A percentile compares a stretch with the other conserved stretches of the same genome.
Conservation (phyloP, 106 monocot species). For the Dendrobium huoshanense region DNA sequence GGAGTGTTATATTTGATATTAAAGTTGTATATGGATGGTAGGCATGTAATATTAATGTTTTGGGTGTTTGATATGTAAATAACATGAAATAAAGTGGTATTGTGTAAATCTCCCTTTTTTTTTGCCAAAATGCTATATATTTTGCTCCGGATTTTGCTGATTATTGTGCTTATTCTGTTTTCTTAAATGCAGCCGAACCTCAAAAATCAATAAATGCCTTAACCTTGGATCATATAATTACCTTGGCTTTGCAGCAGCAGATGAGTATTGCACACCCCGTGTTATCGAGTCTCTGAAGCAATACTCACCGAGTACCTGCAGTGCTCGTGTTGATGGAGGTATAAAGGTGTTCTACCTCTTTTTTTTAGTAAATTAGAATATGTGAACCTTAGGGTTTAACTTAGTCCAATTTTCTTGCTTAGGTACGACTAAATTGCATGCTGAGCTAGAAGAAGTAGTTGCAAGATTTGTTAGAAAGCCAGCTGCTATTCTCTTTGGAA, state of each 20-base stretch:
- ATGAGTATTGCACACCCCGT: slow-evolving; percentile 93
- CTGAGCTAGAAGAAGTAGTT: slow-evolving; percentile 78
- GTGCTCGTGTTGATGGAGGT: slow-evolving; percentile 90
- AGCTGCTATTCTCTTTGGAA: slow-evolving; percentile 80
- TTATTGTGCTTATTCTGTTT: background rate
- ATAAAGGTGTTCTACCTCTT: slow-evolving; percentile 6
- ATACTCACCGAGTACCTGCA: slow-evolving; percentile 88
- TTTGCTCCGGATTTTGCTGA: background rate
- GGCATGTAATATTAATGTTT: too few species aligned
- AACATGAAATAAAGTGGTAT: too few species aligned
- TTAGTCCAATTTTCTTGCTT: slow-evolving; percentile 6
- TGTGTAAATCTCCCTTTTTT: background rate
- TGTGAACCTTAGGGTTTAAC: background rate
- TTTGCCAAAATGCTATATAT: background rate
- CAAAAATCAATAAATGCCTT: slow-evolving; percentile 64
- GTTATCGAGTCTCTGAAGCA: slow-evolving; percentile 80
- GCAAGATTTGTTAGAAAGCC: slow-evolving; percentile 90
- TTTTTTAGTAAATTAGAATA: background rate
- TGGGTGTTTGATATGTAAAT: too few species aligned
- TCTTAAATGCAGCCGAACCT: slow-evolving; percentile 58
- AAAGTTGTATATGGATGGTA: too few species aligned
- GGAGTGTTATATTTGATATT: too few species aligned
- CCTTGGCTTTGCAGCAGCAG: slow-evolving; percentile 92
- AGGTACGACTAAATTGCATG: slow-evolving; percentile 91
- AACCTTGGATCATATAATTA: slow-evolving; percentile 97